These are phyloP conservation scores for Kalaharituber pfeilii DNA, from an alignment of 2,329 filamentous ascomycete species.

Conservation along the genomic window DNA sequence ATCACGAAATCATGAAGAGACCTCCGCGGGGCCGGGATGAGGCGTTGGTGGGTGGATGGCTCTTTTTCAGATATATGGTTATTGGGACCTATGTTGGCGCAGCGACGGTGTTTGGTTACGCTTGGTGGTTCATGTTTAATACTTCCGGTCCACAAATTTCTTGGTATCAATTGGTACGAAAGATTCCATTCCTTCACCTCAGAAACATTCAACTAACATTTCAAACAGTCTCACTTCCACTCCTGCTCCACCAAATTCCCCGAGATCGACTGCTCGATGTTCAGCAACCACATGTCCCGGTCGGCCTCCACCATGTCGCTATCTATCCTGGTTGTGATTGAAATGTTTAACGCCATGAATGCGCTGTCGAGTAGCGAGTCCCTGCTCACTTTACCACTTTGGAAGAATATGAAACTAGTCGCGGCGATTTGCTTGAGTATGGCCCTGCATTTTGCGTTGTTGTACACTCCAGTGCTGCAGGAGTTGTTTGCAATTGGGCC, in stretches of 20 bases:
- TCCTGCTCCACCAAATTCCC: conserved; percentile 72
- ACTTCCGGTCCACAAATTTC: conserved; percentile 72
- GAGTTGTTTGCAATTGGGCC: conserved; percentile 75
- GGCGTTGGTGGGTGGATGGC: conserved; percentile 78
- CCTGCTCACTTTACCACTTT: conserved; percentile 80
- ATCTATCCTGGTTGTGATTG: conserved; percentile 84
- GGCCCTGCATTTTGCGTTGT: conserved; percentile 80
- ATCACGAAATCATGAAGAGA: conserved; percentile 93
- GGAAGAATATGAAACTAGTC: conserved; percentile 96
- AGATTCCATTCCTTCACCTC: background rate
- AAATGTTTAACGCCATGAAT: conserved; percentile 99
- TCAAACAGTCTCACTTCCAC: conserved; percentile 59
- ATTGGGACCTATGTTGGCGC: conserved; percentile 89
- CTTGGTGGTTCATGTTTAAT: conserved; percentile 99
- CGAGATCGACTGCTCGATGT: conserved; percentile 84
- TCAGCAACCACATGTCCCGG: conserved; percentile 68
- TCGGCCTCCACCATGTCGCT: conserved; percentile 85
- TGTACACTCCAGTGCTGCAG: conserved; percentile 84
- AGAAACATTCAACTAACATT: background rate
- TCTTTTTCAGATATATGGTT: conserved; percentile 94
- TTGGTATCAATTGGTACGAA: conserved; percentile 55
- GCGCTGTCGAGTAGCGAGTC: conserved; percentile 90
- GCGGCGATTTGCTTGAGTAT: conserved; percentile 88
- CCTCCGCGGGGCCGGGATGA: conserved; percentile 84
- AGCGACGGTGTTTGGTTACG: conserved; percentile 89